Percentiles rank a stretch among this genome's conserved stretches.
phyloP scores from a whole-genome alignment of 2,329 filamentous ascomycete genomes.

The Emergomyces pasteurianus region DNA sequence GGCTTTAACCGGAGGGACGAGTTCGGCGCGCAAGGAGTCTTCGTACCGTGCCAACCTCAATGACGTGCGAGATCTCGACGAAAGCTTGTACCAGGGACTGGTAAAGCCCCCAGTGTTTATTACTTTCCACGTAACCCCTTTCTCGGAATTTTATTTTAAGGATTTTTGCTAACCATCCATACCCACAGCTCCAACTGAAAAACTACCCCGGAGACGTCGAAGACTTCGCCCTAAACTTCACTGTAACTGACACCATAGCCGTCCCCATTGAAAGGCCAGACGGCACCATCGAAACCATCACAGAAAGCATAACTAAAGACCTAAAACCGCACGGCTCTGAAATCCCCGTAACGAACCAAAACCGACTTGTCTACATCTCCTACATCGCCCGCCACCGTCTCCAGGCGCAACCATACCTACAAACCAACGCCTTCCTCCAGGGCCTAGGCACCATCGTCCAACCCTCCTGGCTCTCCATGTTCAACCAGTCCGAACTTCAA shows the following conservation, averaged over 20 bases:
- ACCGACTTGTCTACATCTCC: conserved; percentile 86
- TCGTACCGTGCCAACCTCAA: conserved; percentile 87
- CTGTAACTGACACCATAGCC: conserved; percentile 59
- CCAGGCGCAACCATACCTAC: conserved; percentile 62
- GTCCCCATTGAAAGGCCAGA: conserved; percentile 25
- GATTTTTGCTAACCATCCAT: neutral
- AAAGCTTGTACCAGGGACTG: conserved; percentile 79
- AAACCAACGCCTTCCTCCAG: conserved; percentile 77
- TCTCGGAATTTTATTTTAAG: neutral
- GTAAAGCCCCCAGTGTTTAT: conserved; percentile 30
- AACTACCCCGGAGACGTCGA: conserved; percentile 72
- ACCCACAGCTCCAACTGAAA: conserved; percentile 52
- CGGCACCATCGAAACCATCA: conserved; percentile 27
- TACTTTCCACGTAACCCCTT: neutral
- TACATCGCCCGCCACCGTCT: conserved; percentile 82
- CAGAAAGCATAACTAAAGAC: conserved; percentile 49
- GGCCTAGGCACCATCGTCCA: conserved; percentile 82
- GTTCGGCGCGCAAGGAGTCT: conserved; percentile 52
- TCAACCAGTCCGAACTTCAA: conserved; percentile 91
- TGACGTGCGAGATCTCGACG: conserved; percentile 83
- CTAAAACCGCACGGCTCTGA: conserved; percentile 67
- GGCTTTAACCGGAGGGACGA: conserved; percentile 59
- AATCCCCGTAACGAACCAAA: conserved; percentile 75
- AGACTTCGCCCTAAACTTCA: conserved; percentile 77
- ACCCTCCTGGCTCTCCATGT: conserved; percentile 92